phyloP scores from a whole-genome alignment of 176 grass and related monocot species.

The Phoenix roebelenii region DNA sequence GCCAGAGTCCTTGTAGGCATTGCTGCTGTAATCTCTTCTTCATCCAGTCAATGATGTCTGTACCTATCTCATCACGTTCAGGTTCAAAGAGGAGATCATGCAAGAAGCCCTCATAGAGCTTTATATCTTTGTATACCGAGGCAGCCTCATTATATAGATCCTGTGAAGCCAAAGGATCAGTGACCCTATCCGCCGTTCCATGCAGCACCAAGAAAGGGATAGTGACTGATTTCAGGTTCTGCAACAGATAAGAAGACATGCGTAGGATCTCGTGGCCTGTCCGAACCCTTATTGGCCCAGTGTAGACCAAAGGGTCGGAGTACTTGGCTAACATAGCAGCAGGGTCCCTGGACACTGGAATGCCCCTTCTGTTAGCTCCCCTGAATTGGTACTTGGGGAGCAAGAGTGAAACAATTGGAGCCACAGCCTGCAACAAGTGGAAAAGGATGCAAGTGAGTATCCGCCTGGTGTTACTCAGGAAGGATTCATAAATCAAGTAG shows the following conservation, averaged over 20 bases:
- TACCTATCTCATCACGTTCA: conserved; percentile 60
- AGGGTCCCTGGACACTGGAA: conserved; percentile 77
- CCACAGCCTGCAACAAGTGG: conserved; percentile 54
- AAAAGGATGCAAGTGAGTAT: no score
- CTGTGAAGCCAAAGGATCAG: conserved; percentile 75
- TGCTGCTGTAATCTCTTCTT: conserved; percentile 35
- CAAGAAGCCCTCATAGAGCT: conserved; percentile 84
- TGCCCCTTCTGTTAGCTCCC: conserved; percentile 88
- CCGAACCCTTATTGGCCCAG: conserved; percentile 75
- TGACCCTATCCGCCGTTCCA: conserved; percentile 75
- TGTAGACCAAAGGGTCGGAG: conserved; percentile 86
- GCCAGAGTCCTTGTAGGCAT: neutral
- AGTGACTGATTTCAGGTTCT: conserved; percentile 60
- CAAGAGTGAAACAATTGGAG: conserved; percentile 78
- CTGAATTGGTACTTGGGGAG: conserved; percentile 90
- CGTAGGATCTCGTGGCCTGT: conserved; percentile 88
- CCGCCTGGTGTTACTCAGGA: neutral
- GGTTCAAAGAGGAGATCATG: conserved; percentile 95
- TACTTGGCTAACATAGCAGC: conserved; percentile 81
- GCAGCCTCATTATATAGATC: conserved; percentile 56
- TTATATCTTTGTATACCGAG: conserved; percentile 56
- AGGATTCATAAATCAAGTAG: neutral
- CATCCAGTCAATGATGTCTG: conserved; percentile 94
- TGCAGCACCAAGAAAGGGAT: conserved; percentile 91
- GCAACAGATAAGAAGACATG: conserved; percentile 64